These are phyloP conservation scores for Meyerozyma athensensis DNA, from an alignment of 1,139 yeast genomes.

Conservation along the genomic window DNA sequence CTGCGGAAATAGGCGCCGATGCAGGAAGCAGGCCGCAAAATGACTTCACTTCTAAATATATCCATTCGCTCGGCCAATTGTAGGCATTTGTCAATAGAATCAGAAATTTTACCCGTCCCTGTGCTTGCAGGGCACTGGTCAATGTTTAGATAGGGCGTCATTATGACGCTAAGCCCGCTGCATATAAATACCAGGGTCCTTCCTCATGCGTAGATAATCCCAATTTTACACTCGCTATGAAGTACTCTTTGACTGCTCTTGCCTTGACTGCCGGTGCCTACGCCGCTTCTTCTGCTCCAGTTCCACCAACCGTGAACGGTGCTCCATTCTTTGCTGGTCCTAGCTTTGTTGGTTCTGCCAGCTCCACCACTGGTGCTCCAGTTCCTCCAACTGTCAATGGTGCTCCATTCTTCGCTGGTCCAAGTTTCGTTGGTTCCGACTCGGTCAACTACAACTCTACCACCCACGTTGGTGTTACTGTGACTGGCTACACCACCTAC, in stretches of 20 bases:
- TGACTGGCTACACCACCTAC: slow-evolving; percentile 18
- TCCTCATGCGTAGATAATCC: not conserved
- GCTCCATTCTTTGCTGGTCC: slow-evolving; percentile 2
- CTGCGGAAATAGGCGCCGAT: too few species aligned
- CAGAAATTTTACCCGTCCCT: too few species aligned
- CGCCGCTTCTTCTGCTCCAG: not conserved
- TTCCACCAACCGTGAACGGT: slow-evolving; percentile 2
- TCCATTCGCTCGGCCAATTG: too few species aligned
- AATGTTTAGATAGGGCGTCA: too few species aligned
- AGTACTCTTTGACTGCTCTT: not conserved
- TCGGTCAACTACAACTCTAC: slow-evolving; percentile 8
- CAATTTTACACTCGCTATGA: slow-evolving; percentile 1
- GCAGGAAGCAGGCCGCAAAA: too few species aligned
- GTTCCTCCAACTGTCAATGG: slow-evolving; percentile 1
- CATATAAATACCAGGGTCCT: too few species aligned
- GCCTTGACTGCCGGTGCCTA: not conserved
- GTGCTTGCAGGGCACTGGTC: too few species aligned
- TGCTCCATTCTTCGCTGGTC: not conserved
- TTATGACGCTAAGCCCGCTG: too few species aligned
- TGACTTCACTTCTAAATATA: too few species aligned
- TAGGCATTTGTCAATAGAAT: not conserved
- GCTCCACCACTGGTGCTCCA: not conserved
- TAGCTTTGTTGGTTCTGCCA: not conserved
- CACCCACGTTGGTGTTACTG: slow-evolving; percentile 14
- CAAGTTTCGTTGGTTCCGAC: not conserved